Conservation (phyloP, 2,329 filamentous ascomycete genomes). For the Ophiostoma populinum region DNA sequence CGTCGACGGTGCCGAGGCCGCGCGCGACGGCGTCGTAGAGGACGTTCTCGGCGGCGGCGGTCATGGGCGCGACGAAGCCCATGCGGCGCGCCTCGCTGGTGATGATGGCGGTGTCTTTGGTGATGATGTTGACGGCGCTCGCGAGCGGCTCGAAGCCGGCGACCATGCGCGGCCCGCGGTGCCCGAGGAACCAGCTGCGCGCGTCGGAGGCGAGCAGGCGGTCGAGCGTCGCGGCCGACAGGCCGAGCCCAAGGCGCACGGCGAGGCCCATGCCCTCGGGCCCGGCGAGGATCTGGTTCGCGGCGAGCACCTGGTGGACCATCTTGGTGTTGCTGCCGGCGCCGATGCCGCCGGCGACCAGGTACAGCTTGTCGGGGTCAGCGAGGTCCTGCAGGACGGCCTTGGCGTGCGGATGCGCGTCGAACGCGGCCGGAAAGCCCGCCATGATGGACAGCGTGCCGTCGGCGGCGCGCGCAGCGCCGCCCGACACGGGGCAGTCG, state of each 20-base stretch:
- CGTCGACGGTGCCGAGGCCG: conserved; percentile 32
- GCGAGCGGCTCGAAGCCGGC: conserved; percentile 35
- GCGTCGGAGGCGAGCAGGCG: conserved; percentile 28
- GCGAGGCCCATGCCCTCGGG: conserved; percentile 45
- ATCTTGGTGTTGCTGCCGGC: conserved; percentile 45
- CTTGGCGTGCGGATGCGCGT: conserved; percentile 40
- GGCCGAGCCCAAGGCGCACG: conserved; percentile 34
- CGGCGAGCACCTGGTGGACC: conserved; percentile 45
- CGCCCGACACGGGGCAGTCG: conserved; percentile 58
- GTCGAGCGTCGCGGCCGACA: conserved; percentile 20
- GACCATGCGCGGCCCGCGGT: conserved; percentile 37
- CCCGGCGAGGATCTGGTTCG: conserved; percentile 42
- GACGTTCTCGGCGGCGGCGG: conserved; percentile 44
- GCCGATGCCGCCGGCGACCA: conserved; percentile 42
- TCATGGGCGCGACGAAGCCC: conserved; percentile 43
- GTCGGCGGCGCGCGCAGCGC: conserved; percentile 47
- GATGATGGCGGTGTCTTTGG: conserved; percentile 49
- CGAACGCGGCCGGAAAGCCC: conserved; percentile 34
- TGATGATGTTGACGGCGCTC: conserved; percentile 41
- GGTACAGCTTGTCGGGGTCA: conserved; percentile 41
- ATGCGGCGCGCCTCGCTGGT: conserved; percentile 42
- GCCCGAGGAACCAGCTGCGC: conserved; percentile 46
- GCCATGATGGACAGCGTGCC: conserved; percentile 65
- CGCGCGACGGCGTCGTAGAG: conserved; percentile 42
- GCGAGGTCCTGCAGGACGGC: conserved; percentile 47